Evolutionary conservation across 1,284 basidiomycete genomes (phyloP), one percentile per base, ranked within the genome.

Genomic region (Trichosporon coremiiforme): DNA sequence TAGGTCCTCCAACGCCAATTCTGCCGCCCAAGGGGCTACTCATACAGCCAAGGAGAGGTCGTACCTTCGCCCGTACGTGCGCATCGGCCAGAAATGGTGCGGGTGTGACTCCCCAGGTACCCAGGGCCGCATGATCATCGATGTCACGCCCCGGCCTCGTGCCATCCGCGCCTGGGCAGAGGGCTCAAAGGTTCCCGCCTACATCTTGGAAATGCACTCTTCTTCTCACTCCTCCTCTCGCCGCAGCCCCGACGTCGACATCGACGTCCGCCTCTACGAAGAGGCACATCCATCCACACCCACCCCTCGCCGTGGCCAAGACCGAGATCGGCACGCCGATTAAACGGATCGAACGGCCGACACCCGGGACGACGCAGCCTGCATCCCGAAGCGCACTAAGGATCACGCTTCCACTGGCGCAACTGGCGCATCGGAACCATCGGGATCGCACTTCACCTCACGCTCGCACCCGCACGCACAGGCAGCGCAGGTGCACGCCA

Each of bases 201-300:
- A 53, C 47, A 53, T 53, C 47, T 53, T 53, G 47, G 20, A 53
- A 53, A 15, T 53, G 47, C 47, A 53, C 20, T n/a, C n/a, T n/a
- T 22, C 47, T 53, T 53, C 47, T 17, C 15, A 10, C 47, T 5
- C n/a, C 20, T 53, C 47, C 20, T 53, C 47, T 9, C 6, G 2
- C 10, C 47, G 20, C 20, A 20, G 20, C 8, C n/a, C 47, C 47
- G 47, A 53, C 47, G 47, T 53, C 4, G 20, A 53, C 4, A 17
- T 53, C n/a, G 47, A 53, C 47, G 47, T 53, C 41, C 41, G 41
- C 7, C 7, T 17, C 13, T 17, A 15, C 41, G 41, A 45, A 45
- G 41, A 45, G 41, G 15, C 41, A 45, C 41, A 45, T n/a, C 41
- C 41, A 45, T 7, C 15, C 41, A 45, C 15, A n/a, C n/a, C n/a